Evolutionary conservation across 2,329 filamentous ascomycete genomes (phyloP).

Genomic region (Thelonectria discophora): DNA sequence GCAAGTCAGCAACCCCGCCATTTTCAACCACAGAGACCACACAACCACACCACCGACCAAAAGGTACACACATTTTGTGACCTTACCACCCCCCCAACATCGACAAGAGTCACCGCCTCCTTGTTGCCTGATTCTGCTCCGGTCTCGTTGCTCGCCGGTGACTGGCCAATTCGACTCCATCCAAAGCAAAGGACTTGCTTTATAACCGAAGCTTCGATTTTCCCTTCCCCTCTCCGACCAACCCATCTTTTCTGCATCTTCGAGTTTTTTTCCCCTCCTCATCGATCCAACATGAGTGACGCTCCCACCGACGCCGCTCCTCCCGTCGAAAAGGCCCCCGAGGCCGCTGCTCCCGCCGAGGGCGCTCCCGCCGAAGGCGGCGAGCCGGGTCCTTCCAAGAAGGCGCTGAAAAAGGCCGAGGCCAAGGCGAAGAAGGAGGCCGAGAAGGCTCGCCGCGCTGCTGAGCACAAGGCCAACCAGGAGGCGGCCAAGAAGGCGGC

Average conservation of each 20-base stretch:
- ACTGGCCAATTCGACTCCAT: slow-evolving; percentile 22
- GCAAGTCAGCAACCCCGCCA: slow-evolving; percentile 35
- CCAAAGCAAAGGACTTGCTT: slow-evolving; percentile 11
- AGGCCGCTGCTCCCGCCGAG: slow-evolving; percentile 23
- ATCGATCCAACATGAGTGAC: slow-evolving; percentile 32
- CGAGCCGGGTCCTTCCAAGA: slow-evolving; percentile 50
- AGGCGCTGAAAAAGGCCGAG: slow-evolving; percentile 84
- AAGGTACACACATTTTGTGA: slow-evolving; percentile 36
- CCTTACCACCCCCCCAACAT: slow-evolving; percentile 31
- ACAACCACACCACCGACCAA: slow-evolving; percentile 18
- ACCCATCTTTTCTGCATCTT: slow-evolving; percentile 5
- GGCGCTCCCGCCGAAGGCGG: slow-evolving; percentile 26
- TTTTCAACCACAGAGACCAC: slow-evolving; percentile 19
- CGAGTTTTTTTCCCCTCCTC: not conserved
- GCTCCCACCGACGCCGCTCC: slow-evolving; percentile 32
- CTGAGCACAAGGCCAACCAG: slow-evolving; percentile 78
- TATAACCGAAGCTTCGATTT: slow-evolving; percentile 13
- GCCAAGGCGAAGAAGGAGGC: slow-evolving; percentile 90
- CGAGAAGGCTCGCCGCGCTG: slow-evolving; percentile 75
- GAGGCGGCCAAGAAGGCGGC: slow-evolving; percentile 73
- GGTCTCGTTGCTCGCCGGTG: slow-evolving; percentile 20
- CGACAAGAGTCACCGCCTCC: slow-evolving; percentile 33
- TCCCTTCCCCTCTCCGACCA: slow-evolving; percentile 10
- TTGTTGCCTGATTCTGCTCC: slow-evolving; percentile 33
- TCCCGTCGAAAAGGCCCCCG: slow-evolving; percentile 29